These are phyloP conservation scores for Diaporthe citrichinensis DNA, from an alignment of 2,329 filamentous ascomycete species.

Conservation along the genomic window DNA sequence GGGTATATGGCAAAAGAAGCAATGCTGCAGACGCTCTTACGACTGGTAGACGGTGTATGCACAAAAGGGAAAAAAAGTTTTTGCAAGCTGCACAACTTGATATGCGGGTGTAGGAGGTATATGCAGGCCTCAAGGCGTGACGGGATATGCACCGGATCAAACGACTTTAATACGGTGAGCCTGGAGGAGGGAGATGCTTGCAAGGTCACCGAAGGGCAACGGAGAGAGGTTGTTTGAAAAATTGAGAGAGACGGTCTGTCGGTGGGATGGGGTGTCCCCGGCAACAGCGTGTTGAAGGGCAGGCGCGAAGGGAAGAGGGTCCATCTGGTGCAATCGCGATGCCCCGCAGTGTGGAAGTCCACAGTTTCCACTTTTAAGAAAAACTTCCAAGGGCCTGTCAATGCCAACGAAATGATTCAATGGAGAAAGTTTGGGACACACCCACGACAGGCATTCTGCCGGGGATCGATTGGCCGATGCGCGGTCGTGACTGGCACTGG, in stretches of 20 bases:
- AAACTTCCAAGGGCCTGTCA: slow-evolving; percentile 40
- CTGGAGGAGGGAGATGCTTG: slow-evolving; percentile 39
- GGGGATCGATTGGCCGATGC: slow-evolving; percentile 50
- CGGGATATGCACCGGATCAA: slow-evolving; percentile 25
- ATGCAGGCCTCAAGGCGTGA: slow-evolving; percentile 4
- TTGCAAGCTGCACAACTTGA: slow-evolving; percentile 27
- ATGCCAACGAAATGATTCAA: slow-evolving; percentile 48
- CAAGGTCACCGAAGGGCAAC: slow-evolving; percentile 11
- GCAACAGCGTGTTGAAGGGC: slow-evolving; percentile 34
- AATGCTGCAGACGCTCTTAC: slow-evolving; percentile 32
- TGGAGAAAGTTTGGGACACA: slow-evolving; percentile 50
- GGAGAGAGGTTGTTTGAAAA: slow-evolving; percentile 31
- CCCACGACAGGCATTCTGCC: slow-evolving; percentile 54
- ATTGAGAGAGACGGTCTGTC: slow-evolving; percentile 28
- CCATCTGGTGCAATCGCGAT: slow-evolving; percentile 31
- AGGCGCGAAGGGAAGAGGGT: slow-evolving; percentile 41
- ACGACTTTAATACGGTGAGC: slow-evolving; percentile 34
- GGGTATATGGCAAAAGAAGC: slow-evolving; percentile 39
- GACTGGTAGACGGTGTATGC: slow-evolving; percentile 36
- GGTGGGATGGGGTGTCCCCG: slow-evolving; percentile 41
- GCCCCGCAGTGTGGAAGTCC: slow-evolving; percentile 40
- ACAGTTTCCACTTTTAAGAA: slow-evolving; percentile 40
- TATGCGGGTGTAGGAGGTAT: slow-evolving; percentile 26
- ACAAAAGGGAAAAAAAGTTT: slow-evolving; percentile 34
- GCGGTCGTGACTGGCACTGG: slow-evolving; percentile 49